Evolutionary conservation across 495 filamentous ascomycete species (phyloP), one percentile per base, ranked within the genome.

Genomic region (Penicillium tannophilum): DNA sequence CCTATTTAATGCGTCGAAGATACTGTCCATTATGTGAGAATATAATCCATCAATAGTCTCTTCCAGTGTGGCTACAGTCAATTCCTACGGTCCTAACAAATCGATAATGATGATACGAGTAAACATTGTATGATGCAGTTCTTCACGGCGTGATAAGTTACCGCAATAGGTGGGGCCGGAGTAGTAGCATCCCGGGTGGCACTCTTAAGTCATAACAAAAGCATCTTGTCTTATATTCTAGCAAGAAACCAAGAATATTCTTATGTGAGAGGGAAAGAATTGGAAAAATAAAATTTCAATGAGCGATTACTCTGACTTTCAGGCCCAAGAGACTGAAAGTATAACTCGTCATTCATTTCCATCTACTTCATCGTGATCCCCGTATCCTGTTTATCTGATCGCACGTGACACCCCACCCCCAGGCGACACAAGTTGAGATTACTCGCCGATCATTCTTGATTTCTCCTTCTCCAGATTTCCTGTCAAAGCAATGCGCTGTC

Each of bases 321-420:
- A 4, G 10, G 17, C 1, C 16, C 5, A 7, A 45, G n/a, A 1
- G 10, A 19, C 16, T 2, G 7, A 45, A 23, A 19, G n/a, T 12
- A 45, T 16, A 1, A 19, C 28, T 28, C 28, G 28, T 28, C 28
- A 28, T 28, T 28, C 28, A 28, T 28, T 33, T 31, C 10, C 7
- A 47, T 24, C 45, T 24, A 33, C n/a, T 33, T 17, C 24, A 50
- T 46, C 26, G 47, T 42, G 41, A 14, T 49, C 55, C 28, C 16
- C 54, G 52, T 59, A 14, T 53, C 55, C 16, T 54, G 52, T 62
- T 69, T 66, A 62, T 66, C 61, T 64, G 66, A 69, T 69, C 50
- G 42, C 49, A 56, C 63, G 66, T 64, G 62, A 62, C 67, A 23
- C 52, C 59, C 56, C 55, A 45, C 56, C 55, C 45, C 24, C 50